Evolutionary conservation across 192 early-diverging fungal genomes (phyloP).

Genomic region (Linnemannia elongata): DNA sequence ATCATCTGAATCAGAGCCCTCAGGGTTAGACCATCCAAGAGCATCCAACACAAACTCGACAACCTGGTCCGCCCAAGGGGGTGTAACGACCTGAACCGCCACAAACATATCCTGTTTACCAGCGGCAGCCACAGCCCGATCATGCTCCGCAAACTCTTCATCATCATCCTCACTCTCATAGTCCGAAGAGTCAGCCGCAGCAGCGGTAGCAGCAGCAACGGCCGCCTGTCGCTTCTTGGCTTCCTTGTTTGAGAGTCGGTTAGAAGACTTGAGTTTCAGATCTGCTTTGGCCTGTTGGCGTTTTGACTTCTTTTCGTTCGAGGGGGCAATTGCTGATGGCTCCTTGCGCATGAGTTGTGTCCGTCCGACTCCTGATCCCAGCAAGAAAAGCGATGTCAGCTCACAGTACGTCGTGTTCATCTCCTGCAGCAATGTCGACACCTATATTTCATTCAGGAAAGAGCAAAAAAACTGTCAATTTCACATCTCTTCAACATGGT

Average conservation of each 20-base stretch:
- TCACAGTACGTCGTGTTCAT: slow-evolving; percentile 83
- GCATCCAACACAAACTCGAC: slow-evolving; percentile 69
- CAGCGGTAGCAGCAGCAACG: neutral
- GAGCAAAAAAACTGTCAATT: neutral
- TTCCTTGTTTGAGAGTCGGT: slow-evolving; percentile 36
- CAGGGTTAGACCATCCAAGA: slow-evolving; percentile 58
- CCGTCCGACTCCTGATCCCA: slow-evolving; percentile 56
- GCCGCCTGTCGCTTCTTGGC: slow-evolving; percentile 27
- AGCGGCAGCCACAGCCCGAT: neutral
- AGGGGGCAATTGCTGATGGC: neutral
- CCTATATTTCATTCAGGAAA: slow-evolving; percentile 51
- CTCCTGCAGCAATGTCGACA: slow-evolving; percentile 65
- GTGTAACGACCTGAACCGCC: slow-evolving; percentile 33
- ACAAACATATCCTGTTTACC: slow-evolving; percentile 19
- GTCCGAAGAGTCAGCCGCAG: slow-evolving; percentile 20
- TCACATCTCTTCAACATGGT: neutral
- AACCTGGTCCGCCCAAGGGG: slow-evolving; percentile 65
- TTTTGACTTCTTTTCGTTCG: slow-evolving; percentile 1
- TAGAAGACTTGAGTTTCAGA: slow-evolving; percentile 15
- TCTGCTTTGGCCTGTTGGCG: slow-evolving; percentile 10
- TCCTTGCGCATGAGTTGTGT: slow-evolving; percentile 31
- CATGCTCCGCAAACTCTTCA: neutral
- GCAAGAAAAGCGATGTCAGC: slow-evolving; percentile 69
- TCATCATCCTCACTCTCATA: slow-evolving; percentile 43
- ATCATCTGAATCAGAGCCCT: slow-evolving; percentile 11